Evolutionary conservation across 2,329 filamentous ascomycete species (phyloP).

Genomic region (Didymella keratinophila): DNA sequence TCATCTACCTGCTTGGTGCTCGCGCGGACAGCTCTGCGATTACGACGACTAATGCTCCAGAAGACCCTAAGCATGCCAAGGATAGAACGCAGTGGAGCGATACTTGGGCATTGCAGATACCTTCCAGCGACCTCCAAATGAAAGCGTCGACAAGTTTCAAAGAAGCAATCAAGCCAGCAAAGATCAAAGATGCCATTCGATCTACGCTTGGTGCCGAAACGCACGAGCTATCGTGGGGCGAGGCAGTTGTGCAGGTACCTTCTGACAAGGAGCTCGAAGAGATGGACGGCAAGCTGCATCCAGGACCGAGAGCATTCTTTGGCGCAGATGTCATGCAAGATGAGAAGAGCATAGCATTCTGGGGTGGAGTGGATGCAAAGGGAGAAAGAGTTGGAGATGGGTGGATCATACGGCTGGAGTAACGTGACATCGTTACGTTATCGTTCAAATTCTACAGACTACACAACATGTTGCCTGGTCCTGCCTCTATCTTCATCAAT

Average conservation of each 20-base stretch:
- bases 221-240: constrained; percentile 53
- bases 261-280: constrained; percentile 41
- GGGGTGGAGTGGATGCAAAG: constrained; percentile 55
- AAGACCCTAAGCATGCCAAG: constrained; percentile 22
- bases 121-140: constrained; percentile 44
- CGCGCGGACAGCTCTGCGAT: constrained; percentile 19
- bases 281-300: constrained; percentile 54
- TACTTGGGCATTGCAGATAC: constrained; percentile 56
- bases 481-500: too few species aligned
- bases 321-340: constrained; percentile 52
- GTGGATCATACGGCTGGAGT: constrained; percentile 54
- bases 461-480: too few species aligned
- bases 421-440: too few species aligned
- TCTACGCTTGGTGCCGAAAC: constrained; percentile 52
- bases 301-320: constrained; percentile 54
- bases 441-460: too few species aligned
- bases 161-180: constrained; percentile 52
- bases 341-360: constrained; percentile 49
- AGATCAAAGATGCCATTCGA: constrained; percentile 55
- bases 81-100: constrained; percentile 49
- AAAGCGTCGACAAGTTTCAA: constrained; percentile 34
- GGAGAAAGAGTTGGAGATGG: constrained; percentile 55
- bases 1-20: constrained; percentile 54
- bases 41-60: not conserved
- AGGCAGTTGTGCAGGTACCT: constrained; percentile 52